phyloP scores from a whole-genome alignment of 2,329 filamentous ascomycete species.

The Dendrostoma leiphaemia region DNA sequence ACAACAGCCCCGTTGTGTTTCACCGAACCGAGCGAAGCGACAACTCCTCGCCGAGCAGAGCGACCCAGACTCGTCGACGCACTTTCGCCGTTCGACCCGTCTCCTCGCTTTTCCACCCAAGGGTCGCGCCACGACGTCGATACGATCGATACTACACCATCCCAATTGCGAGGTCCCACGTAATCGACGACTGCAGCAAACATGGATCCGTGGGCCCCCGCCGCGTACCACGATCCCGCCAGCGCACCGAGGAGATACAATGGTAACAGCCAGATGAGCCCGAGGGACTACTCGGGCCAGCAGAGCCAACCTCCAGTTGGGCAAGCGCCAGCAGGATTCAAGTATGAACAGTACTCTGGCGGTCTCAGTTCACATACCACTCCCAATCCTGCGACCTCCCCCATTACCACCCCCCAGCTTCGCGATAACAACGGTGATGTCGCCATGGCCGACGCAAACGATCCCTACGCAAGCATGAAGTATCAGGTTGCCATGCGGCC shows the following conservation, averaged over 20 bases:
- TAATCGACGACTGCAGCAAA: constrained; percentile 25
- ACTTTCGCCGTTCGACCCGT: background rate
- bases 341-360: constrained; percentile 66
- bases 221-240: constrained; percentile 64
- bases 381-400: constrained; percentile 53
- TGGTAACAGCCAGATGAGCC: constrained; percentile 36
- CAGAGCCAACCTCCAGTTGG: constrained; percentile 33
- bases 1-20: constrained; percentile 4
- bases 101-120: background rate
- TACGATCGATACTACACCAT: background rate
- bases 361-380: constrained; percentile 35
- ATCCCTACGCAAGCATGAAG: constrained; percentile 82
- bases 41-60: background rate
- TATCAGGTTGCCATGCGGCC: constrained; percentile 82
- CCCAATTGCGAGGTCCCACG: constrained; percentile 16
- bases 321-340: constrained; percentile 59
- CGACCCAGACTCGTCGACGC: background rate
- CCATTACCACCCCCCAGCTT: constrained; percentile 55
- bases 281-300: constrained; percentile 23
- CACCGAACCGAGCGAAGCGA: background rate
- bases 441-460: constrained; percentile 81
- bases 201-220: constrained; percentile 58
- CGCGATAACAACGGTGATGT: constrained; percentile 75
- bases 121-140: constrained; percentile 14
- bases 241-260: constrained; percentile 65